Evolutionary conservation across 306 rosid species (phyloP).

Genomic region (Luffa acutangula): DNA sequence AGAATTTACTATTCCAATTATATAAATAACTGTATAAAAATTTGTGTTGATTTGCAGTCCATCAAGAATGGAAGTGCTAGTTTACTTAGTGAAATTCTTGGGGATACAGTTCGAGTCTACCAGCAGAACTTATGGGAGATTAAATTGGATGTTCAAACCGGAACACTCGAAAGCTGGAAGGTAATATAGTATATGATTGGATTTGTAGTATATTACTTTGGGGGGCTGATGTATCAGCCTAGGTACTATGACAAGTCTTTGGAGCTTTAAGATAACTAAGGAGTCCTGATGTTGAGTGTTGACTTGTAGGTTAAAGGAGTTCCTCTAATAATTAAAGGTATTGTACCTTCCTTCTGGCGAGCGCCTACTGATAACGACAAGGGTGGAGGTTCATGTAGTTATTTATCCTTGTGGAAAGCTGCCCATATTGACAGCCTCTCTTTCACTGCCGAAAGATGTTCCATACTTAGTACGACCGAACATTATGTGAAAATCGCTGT

Average conservation of each 20-base stretch:
- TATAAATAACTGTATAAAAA: not conserved
- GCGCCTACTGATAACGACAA: conserved; percentile 90
- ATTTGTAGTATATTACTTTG: not conserved
- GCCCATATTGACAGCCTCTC: conserved; percentile 51
- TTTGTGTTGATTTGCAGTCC: conserved; percentile 37
- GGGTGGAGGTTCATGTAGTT: conserved; percentile 60
- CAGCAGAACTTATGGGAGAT: conserved; percentile 64
- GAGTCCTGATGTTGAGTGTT: conserved; percentile 13
- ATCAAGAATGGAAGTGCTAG: conserved; percentile 29
- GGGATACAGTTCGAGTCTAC: conserved; percentile 43
- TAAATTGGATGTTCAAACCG: conserved; percentile 46
- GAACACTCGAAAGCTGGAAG: conserved; percentile 83
- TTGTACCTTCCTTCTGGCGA: conserved; percentile 85
- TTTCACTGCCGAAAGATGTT: conserved; percentile 49
- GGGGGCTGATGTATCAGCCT: not conserved
- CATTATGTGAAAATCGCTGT: conserved; percentile 29
- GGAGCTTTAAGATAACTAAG: not conserved
- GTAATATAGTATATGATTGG: conserved; percentile 26
- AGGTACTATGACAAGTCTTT: not conserved
- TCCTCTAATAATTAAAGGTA: conserved; percentile 49
- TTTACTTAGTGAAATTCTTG: conserved; percentile 33
- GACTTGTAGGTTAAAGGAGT: conserved; percentile 55
- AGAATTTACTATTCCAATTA: conserved; percentile 5
- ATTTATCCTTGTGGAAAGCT: conserved; percentile 69
- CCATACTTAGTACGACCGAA: conserved; percentile 27